A percentile compares a stretch with the other conserved stretches of the same genome.
Conservation (phyloP, 208 protist species). For the Trypanosomatidae sp. region DNA sequence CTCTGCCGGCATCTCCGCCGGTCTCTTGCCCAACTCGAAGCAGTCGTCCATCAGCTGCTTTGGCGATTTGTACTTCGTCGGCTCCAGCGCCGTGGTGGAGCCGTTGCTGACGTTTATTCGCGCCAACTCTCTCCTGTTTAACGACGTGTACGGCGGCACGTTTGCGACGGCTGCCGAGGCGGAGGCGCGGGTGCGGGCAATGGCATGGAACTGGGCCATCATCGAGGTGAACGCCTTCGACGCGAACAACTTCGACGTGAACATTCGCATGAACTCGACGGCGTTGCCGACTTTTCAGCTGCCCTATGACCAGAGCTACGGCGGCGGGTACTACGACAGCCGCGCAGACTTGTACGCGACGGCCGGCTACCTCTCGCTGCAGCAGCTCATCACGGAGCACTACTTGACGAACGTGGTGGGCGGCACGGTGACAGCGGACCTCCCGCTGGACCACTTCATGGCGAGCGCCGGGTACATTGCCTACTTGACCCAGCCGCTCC, state of each 20-base stretch:
- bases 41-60: constrained; percentile 35
- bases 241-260: constrained; percentile 37
- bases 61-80: constrained; percentile 50
- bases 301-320: constrained; percentile 20
- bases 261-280: constrained; percentile 46
- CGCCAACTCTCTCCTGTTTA: constrained; percentile 28
- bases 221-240: constrained; percentile 38
- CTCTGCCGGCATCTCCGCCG: constrained; percentile 11
- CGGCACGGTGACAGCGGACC: constrained; percentile 7
- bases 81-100: constrained; percentile 12
- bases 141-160: constrained; percentile 47
- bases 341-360: constrained; percentile 16
- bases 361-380: constrained; percentile 33
- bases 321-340: constrained; percentile 24
- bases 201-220: constrained; percentile 40
- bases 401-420: constrained; percentile 28
- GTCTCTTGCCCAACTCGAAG: constrained; percentile 43
- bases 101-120: constrained; percentile 36
- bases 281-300: constrained; percentile 47
- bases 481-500: too few relatives aligned
- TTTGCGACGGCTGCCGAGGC: constrained; percentile 18
- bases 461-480: constrained; percentile 35
- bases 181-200: constrained; percentile 14
- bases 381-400: constrained; percentile 42
- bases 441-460: constrained; percentile 37